Evolutionary conservation across 2,329 filamentous ascomycete genomes (phyloP), one percentile per base, ranked within the genome.

Genomic region (Fusarium circinatum): DNA sequence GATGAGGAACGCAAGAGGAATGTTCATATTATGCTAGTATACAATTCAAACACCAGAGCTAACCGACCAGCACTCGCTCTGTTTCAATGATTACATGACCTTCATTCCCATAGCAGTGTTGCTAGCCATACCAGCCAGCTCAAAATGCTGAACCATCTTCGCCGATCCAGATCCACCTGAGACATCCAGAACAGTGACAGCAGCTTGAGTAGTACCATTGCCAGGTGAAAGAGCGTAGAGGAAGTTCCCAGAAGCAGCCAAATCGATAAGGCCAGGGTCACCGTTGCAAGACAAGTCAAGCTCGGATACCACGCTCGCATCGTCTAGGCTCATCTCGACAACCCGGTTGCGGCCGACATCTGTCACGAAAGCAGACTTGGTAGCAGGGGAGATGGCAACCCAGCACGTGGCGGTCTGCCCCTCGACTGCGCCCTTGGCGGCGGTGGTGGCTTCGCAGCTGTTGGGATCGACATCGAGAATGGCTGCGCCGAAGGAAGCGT

Each of bases 331-430:
- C 82, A 92, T 86, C 80, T 92, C 89, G 0, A 91, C 84, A 0
- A 92, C 74, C 8, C 85, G 83, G 75, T 90, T 87, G 6, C 81
- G 74, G 0, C 65, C 85, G 0, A 87, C 88, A 70, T 92, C 90
- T 0, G 89, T 87, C 8, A 92, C 88, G 65, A 89, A 92, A 0
- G 86, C 88, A 1, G 84, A 88, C 13, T 83, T 80, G 0, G 87
- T 89, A 0, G 80, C 78, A 0, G 80, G 65, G 0, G 87, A 88
- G 45, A 90, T 81, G 2, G 88, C 82, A 0, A 82, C 84, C 90
- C 90, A 92, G 79, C 89, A 92, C 0, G 88, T 90, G 3, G 88
- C 87, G 12, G 68, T 78, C 75, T 92, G 90, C 42, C 83, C 86
- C 1, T 81, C 80, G 18, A 92, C 80, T 3, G 76, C 72, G n/a